These are phyloP conservation scores for Anthoceros angustus DNA, from an alignment of 225 moss, liverwort and hornwort genomes.

Conservation along the genomic window DNA sequence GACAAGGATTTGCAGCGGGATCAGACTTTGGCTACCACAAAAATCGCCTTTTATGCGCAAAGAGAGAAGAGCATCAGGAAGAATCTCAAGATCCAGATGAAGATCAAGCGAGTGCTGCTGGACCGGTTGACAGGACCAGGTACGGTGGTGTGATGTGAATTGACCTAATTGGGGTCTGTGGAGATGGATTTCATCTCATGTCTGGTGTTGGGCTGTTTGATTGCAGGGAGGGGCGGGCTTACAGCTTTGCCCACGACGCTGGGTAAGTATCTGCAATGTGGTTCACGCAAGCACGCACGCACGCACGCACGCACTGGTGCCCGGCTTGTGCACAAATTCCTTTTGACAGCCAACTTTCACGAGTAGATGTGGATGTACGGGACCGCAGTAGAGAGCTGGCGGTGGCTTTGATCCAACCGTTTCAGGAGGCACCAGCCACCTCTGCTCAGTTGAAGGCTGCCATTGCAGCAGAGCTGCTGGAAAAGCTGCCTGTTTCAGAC, in stretches of 20 bases:
- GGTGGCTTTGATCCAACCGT: not conserved
- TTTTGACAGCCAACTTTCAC: slow-evolving; percentile 2
- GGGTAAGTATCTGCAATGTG: not conserved
- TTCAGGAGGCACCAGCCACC: not conserved
- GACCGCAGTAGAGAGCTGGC: not conserved
- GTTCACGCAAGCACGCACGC: too few relatives aligned
- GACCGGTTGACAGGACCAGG: not conserved
- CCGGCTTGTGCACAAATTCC: too few relatives aligned
- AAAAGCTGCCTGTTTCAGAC: not conserved
- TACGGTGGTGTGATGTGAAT: not conserved
- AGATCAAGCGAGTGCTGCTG: not conserved
- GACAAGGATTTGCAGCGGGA: not conserved
- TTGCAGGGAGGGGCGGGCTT: not conserved
- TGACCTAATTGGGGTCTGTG: not conserved
- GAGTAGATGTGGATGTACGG: slow-evolving; percentile 5
- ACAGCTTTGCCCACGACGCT: not conserved
- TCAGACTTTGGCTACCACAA: not conserved
- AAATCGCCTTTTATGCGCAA: not conserved
- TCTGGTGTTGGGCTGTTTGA: not conserved
- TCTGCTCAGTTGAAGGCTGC: not conserved
- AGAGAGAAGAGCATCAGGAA: slow-evolving; percentile 1
- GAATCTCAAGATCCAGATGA: not conserved
- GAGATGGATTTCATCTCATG: not conserved
- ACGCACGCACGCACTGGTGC: too few relatives aligned
- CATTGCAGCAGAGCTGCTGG: not conserved